A percentile compares a stretch with the other conserved stretches of the same genome.
phyloP scores from a whole-genome alignment of 176 grass and related monocot genomes.

The Raddia distichophylla region DNA sequence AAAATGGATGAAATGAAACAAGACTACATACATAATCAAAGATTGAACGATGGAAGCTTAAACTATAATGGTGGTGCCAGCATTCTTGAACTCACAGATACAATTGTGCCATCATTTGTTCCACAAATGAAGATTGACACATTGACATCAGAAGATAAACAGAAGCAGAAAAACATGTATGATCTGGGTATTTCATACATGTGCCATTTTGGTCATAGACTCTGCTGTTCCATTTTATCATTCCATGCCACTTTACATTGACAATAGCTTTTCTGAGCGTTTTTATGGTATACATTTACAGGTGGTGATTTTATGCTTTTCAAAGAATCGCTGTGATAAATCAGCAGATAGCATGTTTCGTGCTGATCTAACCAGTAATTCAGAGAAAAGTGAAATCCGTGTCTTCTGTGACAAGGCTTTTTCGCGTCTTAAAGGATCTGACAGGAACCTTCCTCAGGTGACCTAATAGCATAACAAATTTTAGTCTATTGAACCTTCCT shows the following conservation, averaged over 20 bases:
- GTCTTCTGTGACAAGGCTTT: conserved; percentile 97
- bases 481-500: conserved; percentile 28
- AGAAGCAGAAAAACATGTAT: conserved; percentile 54
- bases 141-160: conserved; percentile 42
- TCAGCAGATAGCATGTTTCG: conserved; percentile 85
- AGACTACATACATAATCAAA: conserved; percentile 52
- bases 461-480: conserved; percentile 19
- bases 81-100: conserved; percentile 45
- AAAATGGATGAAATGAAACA: conserved; percentile 51
- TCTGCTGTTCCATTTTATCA: conserved; percentile 3
- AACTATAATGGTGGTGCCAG: conserved; percentile 41
- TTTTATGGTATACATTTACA: conserved; percentile 43
- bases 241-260: conserved; percentile 33
- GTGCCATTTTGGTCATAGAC: conserved; percentile 19
- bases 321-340: conserved; percentile 94
- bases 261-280: conserved; percentile 25
- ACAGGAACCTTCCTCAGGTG: conserved; percentile 93
- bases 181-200: conserved; percentile 50
- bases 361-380: conserved; percentile 80
- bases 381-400: conserved; percentile 97
- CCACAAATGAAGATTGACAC: conserved; percentile 51
- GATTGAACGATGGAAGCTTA: conserved; percentile 43
- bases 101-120: conserved; percentile 26
- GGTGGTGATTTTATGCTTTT: conserved; percentile 99
- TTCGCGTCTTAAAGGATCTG: conserved; percentile 95